Evolutionary conservation across 2,329 filamentous ascomycete species (phyloP), one percentile per base, ranked within the genome.

Genomic region (Pestalotiopsis fici): DNA sequence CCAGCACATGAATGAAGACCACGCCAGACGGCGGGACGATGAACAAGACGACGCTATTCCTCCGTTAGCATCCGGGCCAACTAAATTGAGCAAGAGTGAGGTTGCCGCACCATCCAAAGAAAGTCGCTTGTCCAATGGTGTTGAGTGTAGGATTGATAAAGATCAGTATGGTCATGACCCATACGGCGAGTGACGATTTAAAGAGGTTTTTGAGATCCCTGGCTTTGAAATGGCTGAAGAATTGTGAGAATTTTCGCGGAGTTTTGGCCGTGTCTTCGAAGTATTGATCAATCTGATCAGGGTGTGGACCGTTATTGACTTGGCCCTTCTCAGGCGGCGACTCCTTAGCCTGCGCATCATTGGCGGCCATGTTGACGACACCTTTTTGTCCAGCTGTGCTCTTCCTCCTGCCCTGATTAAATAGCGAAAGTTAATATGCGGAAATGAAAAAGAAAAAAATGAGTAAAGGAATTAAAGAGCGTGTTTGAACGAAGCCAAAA

Each of bases 11-110:
- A 4, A 63, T 47, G 27, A 63, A 63, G 11, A 63, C 60, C 2
- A 63, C 60, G n/a, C 60, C 60, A 5, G 60, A 63, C 23, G 60
- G 60, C 37, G 60, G 60, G 35, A 63, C 60, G n/a, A 63, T 63
- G 60, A 47, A 63, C 21, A 63, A 50, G 23, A 63, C 60, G 21
- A 63, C 37, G 27, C 60, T 63, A 25, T 6, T 2, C 6, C n/a
- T 12, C 13, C 31, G 35, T 61, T 23, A 43, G 59, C 55, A 35
- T 27, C 31, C n/a, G 7, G 27, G 15, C 12, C 9, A 6, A 6
- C 6, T 31, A 3, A 27, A 39, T 18, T n/a, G 18, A 27, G 27
- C 3, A 35, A 35, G 11, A 23, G 21, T 13, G 28, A 21, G 5
- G 15, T 23, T 7, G 23, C 6, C 3, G 13, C 5, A 61, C 59